phyloP scores from a whole-genome alignment of 306 rosid genomes.

The Cyamopsis tetragonoloba region DNA sequence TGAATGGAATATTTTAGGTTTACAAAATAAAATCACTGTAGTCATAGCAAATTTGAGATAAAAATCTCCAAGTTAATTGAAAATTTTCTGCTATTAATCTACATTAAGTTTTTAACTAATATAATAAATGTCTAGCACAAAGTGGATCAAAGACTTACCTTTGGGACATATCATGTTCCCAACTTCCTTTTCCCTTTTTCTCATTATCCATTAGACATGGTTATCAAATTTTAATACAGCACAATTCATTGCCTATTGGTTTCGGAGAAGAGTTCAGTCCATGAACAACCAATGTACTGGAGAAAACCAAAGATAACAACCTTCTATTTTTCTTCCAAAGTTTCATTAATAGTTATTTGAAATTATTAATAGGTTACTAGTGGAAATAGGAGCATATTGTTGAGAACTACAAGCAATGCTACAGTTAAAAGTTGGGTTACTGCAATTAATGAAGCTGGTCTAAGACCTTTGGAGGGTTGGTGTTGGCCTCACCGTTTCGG shows the following conservation, averaged over 20 bases:
- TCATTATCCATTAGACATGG: neutral
- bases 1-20: neutral
- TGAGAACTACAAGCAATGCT: slow-evolving; percentile 68
- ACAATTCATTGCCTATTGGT: neutral
- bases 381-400: slow-evolving; percentile 73
- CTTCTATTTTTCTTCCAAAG: slow-evolving; percentile 6
- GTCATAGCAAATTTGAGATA: neutral
- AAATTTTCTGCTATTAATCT: neutral
- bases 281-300: neutral
- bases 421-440: slow-evolving; percentile 88
- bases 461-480: slow-evolving; percentile 93
- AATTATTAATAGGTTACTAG: slow-evolving; percentile 57
- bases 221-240: slow-evolving; percentile 6
- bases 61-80: neutral
- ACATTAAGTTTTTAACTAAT: neutral
- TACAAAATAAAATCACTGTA: neutral
- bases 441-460: slow-evolving; percentile 85
- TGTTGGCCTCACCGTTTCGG: slow-evolving; percentile 93
- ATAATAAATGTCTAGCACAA: neutral
- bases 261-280: slow-evolving; percentile 14
- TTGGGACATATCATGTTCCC: slow-evolving; percentile 11
- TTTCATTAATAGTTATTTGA: neutral
- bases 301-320: slow-evolving; percentile 1
- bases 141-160: neutral
- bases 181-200: slow-evolving; percentile 18